A percentile compares a stretch with the other conserved stretches of the same genome.
phyloP scores from a whole-genome alignment of 1,284 basidiomycete species.

The Agaricales sp. region DNA sequence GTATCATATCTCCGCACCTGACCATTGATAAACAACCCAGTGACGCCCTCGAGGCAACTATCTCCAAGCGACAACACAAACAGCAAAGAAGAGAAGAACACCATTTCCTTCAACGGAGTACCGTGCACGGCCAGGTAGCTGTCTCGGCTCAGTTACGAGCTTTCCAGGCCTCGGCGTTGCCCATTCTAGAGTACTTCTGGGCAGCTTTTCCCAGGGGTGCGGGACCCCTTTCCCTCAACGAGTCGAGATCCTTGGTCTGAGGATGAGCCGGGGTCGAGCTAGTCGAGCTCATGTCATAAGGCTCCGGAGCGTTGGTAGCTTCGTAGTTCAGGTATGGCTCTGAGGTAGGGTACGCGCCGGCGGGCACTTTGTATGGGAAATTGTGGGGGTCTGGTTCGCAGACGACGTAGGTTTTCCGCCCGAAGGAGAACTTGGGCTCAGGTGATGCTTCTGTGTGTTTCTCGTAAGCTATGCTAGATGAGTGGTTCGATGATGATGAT shows the following conservation, averaged over 20 bases:
- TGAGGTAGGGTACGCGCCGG: constrained; percentile 54
- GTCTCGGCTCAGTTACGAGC: too few relatives aligned
- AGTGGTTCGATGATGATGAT: constrained; percentile 20
- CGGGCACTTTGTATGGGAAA: constrained; percentile 51
- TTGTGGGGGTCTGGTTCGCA: constrained; percentile 51
- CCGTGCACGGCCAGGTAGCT: too few relatives aligned
- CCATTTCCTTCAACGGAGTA: too few relatives aligned
- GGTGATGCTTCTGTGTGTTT: constrained; percentile 42
- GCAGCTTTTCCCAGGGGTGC: neutral
- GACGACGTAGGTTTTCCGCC: constrained; percentile 52
- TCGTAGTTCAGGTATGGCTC: constrained; percentile 26
- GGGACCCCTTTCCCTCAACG: neutral
- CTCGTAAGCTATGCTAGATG: constrained; percentile 31
- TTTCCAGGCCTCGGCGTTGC: neutral
- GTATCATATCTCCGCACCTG: too few relatives aligned
- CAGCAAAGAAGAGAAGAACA: too few relatives aligned
- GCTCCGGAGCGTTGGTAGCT: neutral
- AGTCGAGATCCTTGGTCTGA: neutral
- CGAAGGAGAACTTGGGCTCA: constrained; percentile 34
- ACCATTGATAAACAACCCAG: too few relatives aligned
- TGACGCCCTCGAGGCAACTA: too few relatives aligned
- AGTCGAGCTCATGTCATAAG: neutral
- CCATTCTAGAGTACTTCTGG: neutral
- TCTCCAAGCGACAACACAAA: too few relatives aligned
- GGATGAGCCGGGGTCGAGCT: neutral